Conservation (phyloP, 345 rosid species). For the Lumnitzera racemosa region DNA sequence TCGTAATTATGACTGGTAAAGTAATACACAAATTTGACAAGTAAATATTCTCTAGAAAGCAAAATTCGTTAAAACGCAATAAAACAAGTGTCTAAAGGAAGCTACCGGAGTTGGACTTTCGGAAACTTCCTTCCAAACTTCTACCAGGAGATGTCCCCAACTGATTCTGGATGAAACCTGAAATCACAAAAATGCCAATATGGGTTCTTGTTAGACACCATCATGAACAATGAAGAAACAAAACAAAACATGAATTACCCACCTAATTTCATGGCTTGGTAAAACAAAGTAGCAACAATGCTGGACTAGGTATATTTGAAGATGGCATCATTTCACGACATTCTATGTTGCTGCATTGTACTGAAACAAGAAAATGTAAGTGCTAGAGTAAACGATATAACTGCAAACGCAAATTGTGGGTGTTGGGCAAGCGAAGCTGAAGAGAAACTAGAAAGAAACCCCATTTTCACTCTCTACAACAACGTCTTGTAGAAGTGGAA, state of each 20-base stretch:
- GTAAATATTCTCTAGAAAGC: background rate
- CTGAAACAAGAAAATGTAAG: too few relatives aligned
- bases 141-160: slow-evolving; percentile 24
- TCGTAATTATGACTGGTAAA: too few relatives aligned
- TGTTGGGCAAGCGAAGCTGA: too few relatives aligned
- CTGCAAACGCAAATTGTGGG: too few relatives aligned
- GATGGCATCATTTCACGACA: too few relatives aligned
- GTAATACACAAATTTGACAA: background rate
- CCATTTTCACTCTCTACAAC: too few relatives aligned
- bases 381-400: too few relatives aligned
- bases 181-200: slow-evolving; percentile 1
- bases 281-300: background rate
- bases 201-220: too few relatives aligned
- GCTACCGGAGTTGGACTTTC: slow-evolving; percentile 37
- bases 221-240: background rate
- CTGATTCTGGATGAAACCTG: slow-evolving; percentile 34
- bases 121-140: slow-evolving; percentile 39
- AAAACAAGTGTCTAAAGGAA: background rate
- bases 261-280: background rate
- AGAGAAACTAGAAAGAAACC: too few relatives aligned
- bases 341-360: too few relatives aligned
- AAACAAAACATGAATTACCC: background rate
- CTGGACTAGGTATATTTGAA: too few relatives aligned
- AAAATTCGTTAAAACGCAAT: background rate
- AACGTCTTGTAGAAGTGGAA: too few relatives aligned